Evolutionary conservation across 805 yeast genomes (phyloP), one percentile per base, ranked within the genome.

Genomic region (Candida xiaguanensis): DNA sequence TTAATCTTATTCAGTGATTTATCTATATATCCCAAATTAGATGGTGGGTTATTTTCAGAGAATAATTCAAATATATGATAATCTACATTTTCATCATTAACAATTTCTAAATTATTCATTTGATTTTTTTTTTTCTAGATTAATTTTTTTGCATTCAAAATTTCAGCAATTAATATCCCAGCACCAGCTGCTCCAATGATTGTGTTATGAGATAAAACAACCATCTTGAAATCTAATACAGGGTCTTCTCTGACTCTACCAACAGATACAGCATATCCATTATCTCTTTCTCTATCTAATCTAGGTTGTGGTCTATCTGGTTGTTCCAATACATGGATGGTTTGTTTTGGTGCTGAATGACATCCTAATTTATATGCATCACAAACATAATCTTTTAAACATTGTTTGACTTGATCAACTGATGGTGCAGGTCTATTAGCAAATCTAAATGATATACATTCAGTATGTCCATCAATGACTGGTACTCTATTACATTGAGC

Each of bases 181-280:
- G 97, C 85, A 61, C 99, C 99, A 18, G 99, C 99, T 56, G 99
- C 99, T 58, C 99, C 99, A 50, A 93, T 87, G 54, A 93, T 77
- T 40, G 99, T 93, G 75, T 93, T 93, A 66, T 93, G 99, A 19
- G 97, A 90, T 49, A 93, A 72, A n/a, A 89, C 93, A 40, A 93
- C 96, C 90, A 93, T 91, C 70, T 93, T 93, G 72, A 77, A 80
- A 63, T 93, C 99, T 52, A 93, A 74, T 9, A 93, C 87, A 7
- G 95, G 89, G 60, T 93, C 99, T 52, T 80, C 85, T 71, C 99
- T 82, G 44, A 93, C 69, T 66, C 99, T 78, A 36, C 99, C 98
- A 37, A 93, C 97, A 33, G 95, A 77, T 38, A 91, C 96, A 53
- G 95, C 95, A 65, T 78, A 90, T 23, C 99, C 98, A 38, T 73